Evolutionary conservation across 306 rosid genomes (phyloP).

Genomic region (Mimosa bimucronata): DNA sequence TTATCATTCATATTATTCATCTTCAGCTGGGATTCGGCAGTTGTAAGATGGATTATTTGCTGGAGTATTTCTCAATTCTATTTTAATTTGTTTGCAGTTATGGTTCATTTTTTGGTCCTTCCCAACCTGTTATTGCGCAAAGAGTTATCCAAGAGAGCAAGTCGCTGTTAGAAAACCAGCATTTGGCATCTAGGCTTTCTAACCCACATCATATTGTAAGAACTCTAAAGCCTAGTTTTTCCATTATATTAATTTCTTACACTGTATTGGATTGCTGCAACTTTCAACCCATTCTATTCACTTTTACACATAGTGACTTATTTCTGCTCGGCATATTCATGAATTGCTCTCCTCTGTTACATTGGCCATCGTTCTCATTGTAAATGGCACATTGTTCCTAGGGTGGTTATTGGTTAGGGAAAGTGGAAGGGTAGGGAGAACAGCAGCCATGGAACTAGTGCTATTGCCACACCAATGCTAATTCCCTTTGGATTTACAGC

Average conservation of each 20-base stretch:
- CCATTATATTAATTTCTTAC: conserved; percentile 10
- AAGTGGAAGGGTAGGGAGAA: not conserved
- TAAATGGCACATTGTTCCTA: not conserved
- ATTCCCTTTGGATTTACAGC: not conserved
- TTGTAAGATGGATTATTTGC: conserved; percentile 16
- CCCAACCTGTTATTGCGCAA: conserved; percentile 79
- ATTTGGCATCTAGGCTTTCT: conserved; percentile 60
- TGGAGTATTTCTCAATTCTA: conserved; percentile 28
- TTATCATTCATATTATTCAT: conserved; percentile 4
- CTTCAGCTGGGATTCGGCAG: not conserved
- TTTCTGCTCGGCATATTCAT: conserved; percentile 10
- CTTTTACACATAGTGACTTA: conserved; percentile 3
- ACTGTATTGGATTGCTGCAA: not conserved
- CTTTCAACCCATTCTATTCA: conserved; percentile 8
- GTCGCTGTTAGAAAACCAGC: conserved; percentile 74
- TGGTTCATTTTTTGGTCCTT: conserved; percentile 92
- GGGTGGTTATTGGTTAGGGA: not conserved
- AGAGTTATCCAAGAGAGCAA: conserved; percentile 97
- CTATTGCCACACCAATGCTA: not conserved
- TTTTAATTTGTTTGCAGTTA: conserved; percentile 58
- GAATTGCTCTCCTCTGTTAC: not conserved
- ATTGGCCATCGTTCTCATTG: not conserved
- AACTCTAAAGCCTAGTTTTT: conserved; percentile 19
- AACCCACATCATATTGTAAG: conserved; percentile 59
- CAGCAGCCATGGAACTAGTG: not conserved